A percentile compares a stretch with the other conserved stretches of the same genome.
These are phyloP conservation scores for Pythium phragmitis DNA, from an alignment of 352 stramenopile species.

Conservation along the genomic window DNA sequence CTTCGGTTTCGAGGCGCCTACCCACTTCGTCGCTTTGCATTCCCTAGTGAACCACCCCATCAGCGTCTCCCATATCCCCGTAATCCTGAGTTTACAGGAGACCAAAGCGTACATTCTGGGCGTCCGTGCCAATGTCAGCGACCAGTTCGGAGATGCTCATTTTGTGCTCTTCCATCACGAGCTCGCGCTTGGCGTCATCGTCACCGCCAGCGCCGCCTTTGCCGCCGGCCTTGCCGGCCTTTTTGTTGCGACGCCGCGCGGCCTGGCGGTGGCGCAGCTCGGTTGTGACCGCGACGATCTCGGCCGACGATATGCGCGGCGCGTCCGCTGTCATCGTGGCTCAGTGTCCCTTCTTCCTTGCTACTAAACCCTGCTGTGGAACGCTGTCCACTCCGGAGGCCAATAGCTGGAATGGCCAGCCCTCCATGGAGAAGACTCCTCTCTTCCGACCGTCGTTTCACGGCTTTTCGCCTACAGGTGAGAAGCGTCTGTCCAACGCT, in stretches of 20 bases:
- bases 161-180: conserved; percentile 84
- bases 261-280: conserved; percentile 71
- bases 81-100: too few species aligned
- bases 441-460: not conserved
- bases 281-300: conserved; percentile 83
- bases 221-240: conserved; percentile 37
- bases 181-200: conserved; percentile 76
- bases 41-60: conserved; percentile 20
- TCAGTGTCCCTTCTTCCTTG: not conserved
- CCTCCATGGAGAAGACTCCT: not conserved
- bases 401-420: conserved; percentile 6
- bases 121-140: conserved; percentile 59
- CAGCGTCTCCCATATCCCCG: not conserved
- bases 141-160: conserved; percentile 63
- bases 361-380: not conserved
- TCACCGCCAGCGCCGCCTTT: conserved; percentile 39
- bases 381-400: not conserved
- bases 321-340: conserved; percentile 19
- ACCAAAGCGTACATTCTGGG: conserved; percentile 3
- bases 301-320: conserved; percentile 71
- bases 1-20: conserved; percentile 53
- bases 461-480: not conserved
- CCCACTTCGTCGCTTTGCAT: conserved; percentile 66
- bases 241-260: conserved; percentile 50
- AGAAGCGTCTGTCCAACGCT: too few species aligned